Evolutionary conservation across 768 basidiomycete genomes (phyloP), one percentile per base, ranked within the genome.

Genomic region (Auriculariales sp.): DNA sequence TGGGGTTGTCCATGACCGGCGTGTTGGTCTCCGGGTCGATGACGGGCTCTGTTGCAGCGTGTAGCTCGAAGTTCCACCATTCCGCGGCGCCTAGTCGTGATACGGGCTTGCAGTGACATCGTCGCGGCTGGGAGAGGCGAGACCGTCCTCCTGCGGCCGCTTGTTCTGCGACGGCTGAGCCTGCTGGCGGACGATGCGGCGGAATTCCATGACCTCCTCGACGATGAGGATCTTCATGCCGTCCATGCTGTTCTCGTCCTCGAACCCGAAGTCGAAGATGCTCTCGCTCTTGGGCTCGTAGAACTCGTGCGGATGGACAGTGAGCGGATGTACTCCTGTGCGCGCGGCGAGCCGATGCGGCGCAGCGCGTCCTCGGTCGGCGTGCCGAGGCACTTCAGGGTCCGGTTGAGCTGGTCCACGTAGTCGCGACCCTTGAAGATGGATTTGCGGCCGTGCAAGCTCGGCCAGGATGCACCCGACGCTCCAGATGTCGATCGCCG

Each of bases 181-280:
- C 58, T 92, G 89, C 19, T 76, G 72, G 49, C 94, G 78, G 7
- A 98, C 93, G 61, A 93, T 82, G 7, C 83, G 74, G 30, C 95
- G 79, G 79, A 99, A 98, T 11, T 73, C 62, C 53, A 79, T 80
- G 31, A 97, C 94, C 64, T 98, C 93, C 24, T 93, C 79, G 19
- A 98, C 79, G 57, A 99, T 99, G 62, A 98, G 66, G 54, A 77
- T 79, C 66, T 94, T 89, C 95, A 99, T 99, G 7, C 95, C 95
- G 39, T 94, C 90, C 55, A 94, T 93, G 51, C 79, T 81, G 53
- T 99, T 94, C 66, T 97, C 95, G 55, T 86, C 84, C 66, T 99
- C 95, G 58, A 99, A 99, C 15, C 79, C 73, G 61, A 99, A 98
- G 65, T 98, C 91, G 57, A 99, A 97, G 34, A 63, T 57, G 33